phyloP scores from a whole-genome alignment of 2,329 filamentous ascomycete genomes.

The Purpureocillium takamizusanense region DNA sequence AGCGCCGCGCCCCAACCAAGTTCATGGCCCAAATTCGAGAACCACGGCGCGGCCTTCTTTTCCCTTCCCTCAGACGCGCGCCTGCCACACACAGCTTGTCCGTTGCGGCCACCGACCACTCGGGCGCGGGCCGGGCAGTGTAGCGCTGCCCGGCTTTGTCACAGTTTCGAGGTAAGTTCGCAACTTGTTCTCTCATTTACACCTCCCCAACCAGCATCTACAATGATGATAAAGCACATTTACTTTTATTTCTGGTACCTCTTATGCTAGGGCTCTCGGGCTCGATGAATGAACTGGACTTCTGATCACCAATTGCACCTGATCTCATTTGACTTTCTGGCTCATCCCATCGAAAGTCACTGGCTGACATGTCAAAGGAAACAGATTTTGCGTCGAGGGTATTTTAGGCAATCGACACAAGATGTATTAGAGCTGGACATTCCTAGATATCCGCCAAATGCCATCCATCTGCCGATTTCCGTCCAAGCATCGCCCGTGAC shows the following conservation, averaged over 20 bases:
- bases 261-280: conserved; percentile 73
- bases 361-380: conserved; percentile 4
- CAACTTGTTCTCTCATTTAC: conserved; percentile 2
- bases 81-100: no score
- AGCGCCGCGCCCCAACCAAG: no score
- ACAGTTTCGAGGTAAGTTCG: conserved; percentile 23
- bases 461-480: conserved; percentile 1
- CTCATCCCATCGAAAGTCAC: neutral
- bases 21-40: no score
- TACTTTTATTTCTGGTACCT: conserved; percentile 86
- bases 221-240: conserved; percentile 65
- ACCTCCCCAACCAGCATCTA: conserved; percentile 10
- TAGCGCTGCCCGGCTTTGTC: neutral
- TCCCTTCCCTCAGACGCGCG: no score
- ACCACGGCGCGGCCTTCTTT: no score
- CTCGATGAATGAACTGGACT: conserved; percentile 80
- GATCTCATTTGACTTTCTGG: conserved; percentile 1
- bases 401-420: no score
- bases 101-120: no score
- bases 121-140: no score
- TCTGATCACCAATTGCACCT: conserved; percentile 47
- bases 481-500: neutral
- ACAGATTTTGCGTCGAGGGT: no score
- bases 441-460: neutral
- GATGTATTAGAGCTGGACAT: neutral